These are phyloP conservation scores for Phycomyces blakesleeanus DNA, from an alignment of 192 early-diverging fungal species.

Conservation along the genomic window DNA sequence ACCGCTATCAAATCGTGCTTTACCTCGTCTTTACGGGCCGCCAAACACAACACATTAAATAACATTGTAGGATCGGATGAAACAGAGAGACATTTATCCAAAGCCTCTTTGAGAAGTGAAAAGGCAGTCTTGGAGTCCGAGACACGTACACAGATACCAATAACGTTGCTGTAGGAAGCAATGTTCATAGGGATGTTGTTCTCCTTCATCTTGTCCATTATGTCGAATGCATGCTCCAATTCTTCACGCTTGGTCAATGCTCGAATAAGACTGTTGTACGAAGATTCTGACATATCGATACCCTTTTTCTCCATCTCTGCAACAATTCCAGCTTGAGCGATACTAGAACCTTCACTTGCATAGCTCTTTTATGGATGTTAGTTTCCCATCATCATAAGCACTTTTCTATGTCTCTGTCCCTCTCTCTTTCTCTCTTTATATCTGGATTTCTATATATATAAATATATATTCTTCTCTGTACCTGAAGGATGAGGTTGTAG, in stretches of 20 bases:
- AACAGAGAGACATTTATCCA: conserved; percentile 30
- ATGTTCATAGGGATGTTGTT: conserved; percentile 29
- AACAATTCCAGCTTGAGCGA: conserved; percentile 4
- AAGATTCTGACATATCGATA: conserved; percentile 13
- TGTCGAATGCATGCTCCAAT: conserved; percentile 38
- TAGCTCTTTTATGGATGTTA: conserved; percentile 3
- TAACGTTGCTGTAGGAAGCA: conserved; percentile 23
- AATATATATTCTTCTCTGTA: conserved; percentile 15
- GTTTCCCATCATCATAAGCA: neutral
- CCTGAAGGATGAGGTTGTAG: conserved; percentile 40
- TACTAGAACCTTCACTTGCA: neutral
- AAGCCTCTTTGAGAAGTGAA: conserved; percentile 41
- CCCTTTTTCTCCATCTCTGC: conserved; percentile 19
- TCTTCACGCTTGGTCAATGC: conserved; percentile 28
- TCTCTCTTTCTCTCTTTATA: neutral
- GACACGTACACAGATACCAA: conserved; percentile 28
- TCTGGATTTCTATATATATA: no score
- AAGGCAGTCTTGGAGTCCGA: conserved; percentile 36
- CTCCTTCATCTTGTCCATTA: conserved; percentile 38
- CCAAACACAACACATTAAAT: conserved; percentile 36
- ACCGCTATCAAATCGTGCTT: neutral
- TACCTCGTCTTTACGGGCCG: conserved; percentile 40
- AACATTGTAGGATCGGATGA: conserved; percentile 34
- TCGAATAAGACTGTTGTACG: conserved; percentile 40
- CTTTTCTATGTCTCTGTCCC: neutral